Conservation (phyloP, 148 eudicot genomes). For the Vaccinium corymbosum region DNA sequence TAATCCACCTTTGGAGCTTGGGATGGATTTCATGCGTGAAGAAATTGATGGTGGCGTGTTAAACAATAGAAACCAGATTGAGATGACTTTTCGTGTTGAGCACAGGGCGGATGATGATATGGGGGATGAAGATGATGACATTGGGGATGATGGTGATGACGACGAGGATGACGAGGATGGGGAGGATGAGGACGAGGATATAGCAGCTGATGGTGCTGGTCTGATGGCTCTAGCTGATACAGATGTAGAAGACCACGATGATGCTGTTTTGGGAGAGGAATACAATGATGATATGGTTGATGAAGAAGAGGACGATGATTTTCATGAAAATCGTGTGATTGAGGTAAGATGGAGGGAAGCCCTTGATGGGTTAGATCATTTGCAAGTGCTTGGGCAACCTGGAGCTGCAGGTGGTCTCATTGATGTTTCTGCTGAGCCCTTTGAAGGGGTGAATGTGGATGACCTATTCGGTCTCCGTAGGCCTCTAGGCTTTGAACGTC, state of each 20-base stretch:
- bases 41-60: conserved; percentile 67
- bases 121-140: conserved; percentile 93
- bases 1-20: conserved; percentile 47
- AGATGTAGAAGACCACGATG: conserved; percentile 93
- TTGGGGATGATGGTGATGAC: conserved; percentile 88
- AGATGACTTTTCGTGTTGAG: conserved; percentile 79
- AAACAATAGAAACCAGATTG: conserved; percentile 46
- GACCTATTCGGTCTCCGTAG: conserved; percentile 91
- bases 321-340: conserved; percentile 82
- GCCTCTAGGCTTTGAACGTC: conserved; percentile 83
- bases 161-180: conserved; percentile 88
- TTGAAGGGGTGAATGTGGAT: conserved; percentile 95
- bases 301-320: conserved; percentile 93
- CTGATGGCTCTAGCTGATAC: conserved; percentile 94
- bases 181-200: conserved; percentile 94
- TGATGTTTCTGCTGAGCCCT: conserved; percentile 79
- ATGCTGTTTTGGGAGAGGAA: conserved; percentile 82
- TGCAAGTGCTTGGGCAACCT: conserved; percentile 81
- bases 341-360: conserved; percentile 99
- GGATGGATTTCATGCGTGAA: conserved; percentile 63
- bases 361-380: conserved; percentile 85
- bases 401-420: conserved; percentile 68
- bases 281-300: conserved; percentile 91
- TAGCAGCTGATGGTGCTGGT: conserved; percentile 88
- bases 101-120: conserved; percentile 70